Evolutionary conservation across 192 early-diverging fungal species (phyloP), one percentile per base, ranked within the genome.

Genomic region (Spizellomyces sp.): DNA sequence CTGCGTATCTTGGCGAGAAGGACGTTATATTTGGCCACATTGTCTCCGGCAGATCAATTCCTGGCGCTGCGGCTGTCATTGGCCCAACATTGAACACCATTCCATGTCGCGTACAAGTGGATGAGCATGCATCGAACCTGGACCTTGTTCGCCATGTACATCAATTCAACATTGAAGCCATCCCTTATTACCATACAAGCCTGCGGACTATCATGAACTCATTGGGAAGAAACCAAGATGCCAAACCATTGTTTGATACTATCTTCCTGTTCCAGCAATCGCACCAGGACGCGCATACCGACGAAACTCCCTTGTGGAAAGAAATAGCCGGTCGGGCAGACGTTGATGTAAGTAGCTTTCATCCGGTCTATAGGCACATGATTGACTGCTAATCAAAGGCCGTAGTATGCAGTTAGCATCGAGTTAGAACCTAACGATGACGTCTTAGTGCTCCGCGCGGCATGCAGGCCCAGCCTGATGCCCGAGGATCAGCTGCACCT

Each of bases 21-120:
- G 73, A 75, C 42, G 69, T 75, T 69, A 47, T 45, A 15, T 75
- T 75, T 75, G 73, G 73, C 21, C 36, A n/a, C 9, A 45, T 63
- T 9, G 19, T 59, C 17, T 74, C 69, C 8, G 73, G 73, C 5
- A 46, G 73, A 15, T 12, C 12, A 17, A 65, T 12, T 22, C 17
- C 12, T 17, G n/a, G 62, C 62, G 5, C 63, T 71, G 46, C 70
- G 9, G 14, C 36, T 8, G 17, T 58, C 45, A 56, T 75, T 10
- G 69, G 61, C 22, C 66, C 73, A 12, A 43, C 22, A 9, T 10
- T 72, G 41, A 72, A 72, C 63, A 72, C 70, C 3, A 45, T 70
- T 0, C 68, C 68, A 4, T 70, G 54, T 42, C 54, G 66, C 27
- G 43, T 70, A 5, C 44, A 41, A 9, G 67, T 21, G 62, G 17